phyloP scores from a whole-genome alignment of 441 rosid species.

The Pelargonium cotyledonis region DNA sequence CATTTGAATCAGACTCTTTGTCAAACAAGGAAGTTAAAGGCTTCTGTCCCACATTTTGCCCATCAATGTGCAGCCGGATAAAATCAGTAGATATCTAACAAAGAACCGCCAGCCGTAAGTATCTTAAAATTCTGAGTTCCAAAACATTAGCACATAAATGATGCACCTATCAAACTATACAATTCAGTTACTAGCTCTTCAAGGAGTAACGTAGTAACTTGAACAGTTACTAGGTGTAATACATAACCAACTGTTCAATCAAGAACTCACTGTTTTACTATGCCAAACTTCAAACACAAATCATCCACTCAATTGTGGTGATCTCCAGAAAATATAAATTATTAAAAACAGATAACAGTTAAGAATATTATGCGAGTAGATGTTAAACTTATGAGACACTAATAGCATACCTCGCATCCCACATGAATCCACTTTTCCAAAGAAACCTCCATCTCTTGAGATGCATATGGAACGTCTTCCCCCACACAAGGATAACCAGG shows the following conservation, averaged over 20 bases:
- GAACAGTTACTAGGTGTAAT: not conserved
- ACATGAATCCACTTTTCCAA: constrained; percentile 61
- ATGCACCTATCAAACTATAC: not conserved
- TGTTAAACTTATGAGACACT: constrained; percentile 5
- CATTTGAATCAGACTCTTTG: constrained; percentile 24
- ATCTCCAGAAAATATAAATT: no score
- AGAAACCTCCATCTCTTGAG: constrained; percentile 35
- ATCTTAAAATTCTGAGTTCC: not conserved
- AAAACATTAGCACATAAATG: not conserved
- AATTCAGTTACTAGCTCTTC: no score
- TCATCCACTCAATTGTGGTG: no score
- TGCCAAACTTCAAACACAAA: no score
- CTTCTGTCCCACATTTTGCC: constrained; percentile 45
- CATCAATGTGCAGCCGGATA: constrained; percentile 47
- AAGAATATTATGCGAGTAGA: not conserved
- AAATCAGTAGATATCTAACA: constrained; percentile 38
- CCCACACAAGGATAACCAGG: constrained; percentile 26
- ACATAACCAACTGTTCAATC: not conserved
- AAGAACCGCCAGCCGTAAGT: constrained; percentile 4
- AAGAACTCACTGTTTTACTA: not conserved
- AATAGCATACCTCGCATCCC: constrained; percentile 50
- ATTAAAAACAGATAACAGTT: no score
- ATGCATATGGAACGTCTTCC: constrained; percentile 33
- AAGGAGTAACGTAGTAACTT: not conserved
- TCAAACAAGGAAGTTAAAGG: constrained; percentile 28